These are phyloP conservation scores for Solanum microdontum DNA, from an alignment of 257 asterid genomes.

Conservation along the genomic window DNA sequence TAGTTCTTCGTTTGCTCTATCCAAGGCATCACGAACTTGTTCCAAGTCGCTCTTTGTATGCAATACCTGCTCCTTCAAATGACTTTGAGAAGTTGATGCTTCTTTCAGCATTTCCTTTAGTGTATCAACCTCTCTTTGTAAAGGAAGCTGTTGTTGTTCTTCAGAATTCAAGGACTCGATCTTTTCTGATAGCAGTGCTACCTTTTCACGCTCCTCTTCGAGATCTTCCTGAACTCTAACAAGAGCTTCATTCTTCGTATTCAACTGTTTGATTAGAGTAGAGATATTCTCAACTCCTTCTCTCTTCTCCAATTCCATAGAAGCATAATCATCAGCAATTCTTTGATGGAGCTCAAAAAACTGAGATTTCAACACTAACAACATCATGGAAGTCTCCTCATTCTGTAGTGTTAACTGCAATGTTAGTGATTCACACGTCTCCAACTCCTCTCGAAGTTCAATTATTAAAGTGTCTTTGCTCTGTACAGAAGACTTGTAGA, in stretches of 20 bases:
- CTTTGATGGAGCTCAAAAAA: conserved; percentile 40
- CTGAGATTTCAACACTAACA: conserved; percentile 54
- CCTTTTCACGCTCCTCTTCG: conserved; percentile 49
- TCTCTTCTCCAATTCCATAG: conserved; percentile 16
- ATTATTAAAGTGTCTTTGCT: conserved; percentile 27
- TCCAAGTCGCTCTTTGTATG: conserved; percentile 40
- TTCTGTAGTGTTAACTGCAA: conserved; percentile 46
- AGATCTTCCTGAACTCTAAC: conserved; percentile 34
- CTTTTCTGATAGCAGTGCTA: conserved; percentile 27
- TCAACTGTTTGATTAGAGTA: conserved; percentile 36
- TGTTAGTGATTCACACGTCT: conserved; percentile 46
- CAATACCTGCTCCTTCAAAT: conserved; percentile 40
- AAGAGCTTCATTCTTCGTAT: conserved; percentile 40
- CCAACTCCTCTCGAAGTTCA: conserved; percentile 47
- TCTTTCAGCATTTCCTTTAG: conserved; percentile 40
- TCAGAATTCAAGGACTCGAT: conserved; percentile 21
- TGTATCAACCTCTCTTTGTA: conserved; percentile 41
- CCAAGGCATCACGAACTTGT: conserved; percentile 39
- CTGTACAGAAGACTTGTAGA: conserved; percentile 33
- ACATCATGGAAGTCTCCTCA: conserved; percentile 46
- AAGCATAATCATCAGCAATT: conserved; percentile 23
- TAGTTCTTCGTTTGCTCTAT: conserved; percentile 56
- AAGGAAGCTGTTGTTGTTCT: conserved; percentile 34
- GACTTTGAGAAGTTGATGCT: conserved; percentile 23
- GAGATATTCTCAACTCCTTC: conserved; percentile 15